Percentiles rank a stretch among this genome's conserved stretches.
phyloP scores from a whole-genome alignment of 305 asterid genomes.

The Solanum hybrid region DNA sequence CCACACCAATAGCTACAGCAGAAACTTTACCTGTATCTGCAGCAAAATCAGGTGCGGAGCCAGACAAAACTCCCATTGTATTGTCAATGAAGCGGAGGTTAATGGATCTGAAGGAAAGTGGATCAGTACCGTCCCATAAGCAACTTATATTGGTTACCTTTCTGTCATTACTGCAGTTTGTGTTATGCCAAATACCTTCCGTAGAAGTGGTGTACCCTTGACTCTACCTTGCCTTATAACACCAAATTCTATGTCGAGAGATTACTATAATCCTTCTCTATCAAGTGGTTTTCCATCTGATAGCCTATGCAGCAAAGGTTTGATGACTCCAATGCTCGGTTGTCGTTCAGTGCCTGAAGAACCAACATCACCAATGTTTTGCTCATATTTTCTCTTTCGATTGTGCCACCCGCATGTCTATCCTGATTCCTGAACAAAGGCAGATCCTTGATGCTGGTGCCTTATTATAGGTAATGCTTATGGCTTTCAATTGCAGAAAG shows the following conservation, averaged over 20 bases:
- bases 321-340: conserved; percentile 34
- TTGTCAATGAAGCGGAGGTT: conserved; percentile 29
- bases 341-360: conserved; percentile 82
- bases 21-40: conserved; percentile 10
- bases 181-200: conserved; percentile 11
- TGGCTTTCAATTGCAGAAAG: neutral
- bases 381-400: conserved; percentile 93
- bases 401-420: conserved; percentile 85
- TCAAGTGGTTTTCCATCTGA: conserved; percentile 22
- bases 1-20: conserved; percentile 21
- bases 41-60: neutral
- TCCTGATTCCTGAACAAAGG: conserved; percentile 49
- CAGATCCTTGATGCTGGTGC: conserved; percentile 60
- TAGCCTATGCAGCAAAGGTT: conserved; percentile 20
- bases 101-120: conserved; percentile 51
- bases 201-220: neutral
- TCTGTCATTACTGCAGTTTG: conserved; percentile 37
- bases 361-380: conserved; percentile 86
- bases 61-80: neutral
- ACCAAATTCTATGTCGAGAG: neutral
- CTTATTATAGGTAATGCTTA: neutral
- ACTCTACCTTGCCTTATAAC: neutral
- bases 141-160: neutral
- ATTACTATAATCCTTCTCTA: neutral
- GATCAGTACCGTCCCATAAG: neutral